These are phyloP conservation scores for Monosporascus ibericus DNA, from an alignment of 2,329 filamentous ascomycete genomes.

Conservation along the genomic window DNA sequence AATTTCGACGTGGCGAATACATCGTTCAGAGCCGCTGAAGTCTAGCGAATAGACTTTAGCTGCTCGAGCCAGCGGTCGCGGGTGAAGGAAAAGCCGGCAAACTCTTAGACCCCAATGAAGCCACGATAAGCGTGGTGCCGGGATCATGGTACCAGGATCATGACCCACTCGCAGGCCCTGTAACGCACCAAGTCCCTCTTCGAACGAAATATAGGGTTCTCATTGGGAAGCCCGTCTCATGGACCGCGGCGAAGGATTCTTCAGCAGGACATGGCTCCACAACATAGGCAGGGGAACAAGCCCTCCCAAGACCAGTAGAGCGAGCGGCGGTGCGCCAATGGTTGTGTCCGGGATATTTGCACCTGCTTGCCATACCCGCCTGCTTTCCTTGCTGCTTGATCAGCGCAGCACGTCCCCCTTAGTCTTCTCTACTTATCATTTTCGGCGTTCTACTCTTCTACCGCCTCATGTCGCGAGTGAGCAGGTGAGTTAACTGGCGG, in stretches of 20 bases:
- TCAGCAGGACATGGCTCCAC: not conserved
- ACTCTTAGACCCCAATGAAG: too few relatives aligned
- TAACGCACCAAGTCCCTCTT: not conserved
- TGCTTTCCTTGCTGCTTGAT: not conserved
- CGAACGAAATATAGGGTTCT: not conserved
- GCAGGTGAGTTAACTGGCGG: not conserved
- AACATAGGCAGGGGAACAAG: not conserved
- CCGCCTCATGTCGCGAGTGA: not conserved
- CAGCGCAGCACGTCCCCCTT: not conserved
- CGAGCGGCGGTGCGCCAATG: not conserved
- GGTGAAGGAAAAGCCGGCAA: too few relatives aligned
- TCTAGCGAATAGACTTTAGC: too few relatives aligned
- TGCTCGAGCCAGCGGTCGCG: too few relatives aligned
- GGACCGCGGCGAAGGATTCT: not conserved
- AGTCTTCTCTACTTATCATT: not conserved
- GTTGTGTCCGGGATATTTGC: not conserved
- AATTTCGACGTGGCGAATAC: too few relatives aligned
- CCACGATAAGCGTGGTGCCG: not conserved
- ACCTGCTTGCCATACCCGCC: not conserved
- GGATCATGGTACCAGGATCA: not conserved
- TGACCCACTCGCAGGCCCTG: not conserved
- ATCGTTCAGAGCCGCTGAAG: too few relatives aligned
- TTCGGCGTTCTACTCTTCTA: not conserved
- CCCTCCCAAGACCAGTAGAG: not conserved
- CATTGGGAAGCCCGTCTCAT: not conserved